Conservation (phyloP, 2,329 filamentous ascomycete genomes). For the Beauveria varroae region DNA sequence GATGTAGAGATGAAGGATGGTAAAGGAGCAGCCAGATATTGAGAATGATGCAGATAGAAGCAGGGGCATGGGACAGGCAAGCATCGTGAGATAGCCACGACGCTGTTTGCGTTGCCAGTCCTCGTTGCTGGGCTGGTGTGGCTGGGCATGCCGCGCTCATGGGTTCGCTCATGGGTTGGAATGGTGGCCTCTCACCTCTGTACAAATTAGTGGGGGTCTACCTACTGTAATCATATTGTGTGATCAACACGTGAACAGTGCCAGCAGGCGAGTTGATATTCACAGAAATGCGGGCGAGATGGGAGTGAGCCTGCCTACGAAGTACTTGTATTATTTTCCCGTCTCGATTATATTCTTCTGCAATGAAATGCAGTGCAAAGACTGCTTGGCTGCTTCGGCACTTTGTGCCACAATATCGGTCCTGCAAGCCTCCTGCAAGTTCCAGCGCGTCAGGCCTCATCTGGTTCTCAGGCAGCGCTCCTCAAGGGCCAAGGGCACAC, state of each 20-base stretch:
- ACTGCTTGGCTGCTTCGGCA: background rate
- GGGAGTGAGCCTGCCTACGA: background rate
- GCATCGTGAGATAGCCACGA: background rate
- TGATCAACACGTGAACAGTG: no score
- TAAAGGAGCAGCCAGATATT: background rate
- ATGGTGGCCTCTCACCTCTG: background rate
- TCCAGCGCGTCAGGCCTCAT: conserved; percentile 1
- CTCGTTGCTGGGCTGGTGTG: background rate
- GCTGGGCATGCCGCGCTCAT: background rate
- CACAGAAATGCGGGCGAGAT: background rate
- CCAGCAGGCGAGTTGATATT: no score
- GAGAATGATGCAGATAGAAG: no score
- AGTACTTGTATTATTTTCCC: no score
- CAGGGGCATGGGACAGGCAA: background rate
- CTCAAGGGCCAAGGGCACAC: background rate
- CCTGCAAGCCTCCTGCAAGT: conserved; percentile 6
- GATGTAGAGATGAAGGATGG: background rate
- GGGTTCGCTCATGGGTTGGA: background rate
- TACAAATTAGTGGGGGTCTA: no score
- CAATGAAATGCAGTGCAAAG: background rate
- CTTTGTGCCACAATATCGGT: background rate
- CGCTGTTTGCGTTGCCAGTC: background rate
- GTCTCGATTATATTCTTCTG: background rate
- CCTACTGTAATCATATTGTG: no score
- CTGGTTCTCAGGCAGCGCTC: background rate